Base-by-base conservation (phyloP, 192 early-diverging fungal genomes). In the Fimicolochytrium jonesii region DNA sequence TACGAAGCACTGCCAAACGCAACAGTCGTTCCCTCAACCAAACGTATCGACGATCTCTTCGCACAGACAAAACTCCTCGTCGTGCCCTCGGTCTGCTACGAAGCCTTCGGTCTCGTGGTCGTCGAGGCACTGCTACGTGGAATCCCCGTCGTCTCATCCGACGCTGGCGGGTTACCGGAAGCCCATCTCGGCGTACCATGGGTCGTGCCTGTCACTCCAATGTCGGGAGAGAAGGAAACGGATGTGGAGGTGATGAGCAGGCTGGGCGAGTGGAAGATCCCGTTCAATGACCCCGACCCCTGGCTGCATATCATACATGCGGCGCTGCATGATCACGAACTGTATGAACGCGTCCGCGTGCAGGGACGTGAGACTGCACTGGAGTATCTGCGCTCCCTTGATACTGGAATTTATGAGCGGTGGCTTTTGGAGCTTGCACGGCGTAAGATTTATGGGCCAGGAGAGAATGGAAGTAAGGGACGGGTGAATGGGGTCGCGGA, bases 101-200 rank as follows among this genome's bases (percentile, higher is more conserved):
- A 67, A 39, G 47, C 56, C 3, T 67, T 67, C 41, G 65, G 65
- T 10, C 56, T 67, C n/a, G 65, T 67, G 1, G 65, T 67, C 13
- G 46, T 67, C 18, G 65, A 67, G 37, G 65, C 65, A 29, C 23
- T 67, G 43, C 4, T 67, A 33, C 42, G 66, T 9, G 66, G 66
- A 17, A 67, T 67, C 11, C 57, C 57, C 2, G 57, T 60, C 9
- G 60, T 67, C 20, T 67, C 66, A 22, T 52, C 48, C n/a, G 66
- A 67, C 33, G 56, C 66, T 9, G 66, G 66, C 49, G 66, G 66
- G 23, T 30, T 64, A 29, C 49, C 62, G 5, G 62, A 64, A 42
- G 66, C 66, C 22, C 66, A 67, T 44, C 37, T 67, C 17, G 31
- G 26, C 47, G 48, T 53, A 15, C 66, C 66, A 7, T 67, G 56